Base-by-base conservation (phyloP, 371 early-diverging fungal genomes). In the Quaeritorhiza haematococci region DNA sequence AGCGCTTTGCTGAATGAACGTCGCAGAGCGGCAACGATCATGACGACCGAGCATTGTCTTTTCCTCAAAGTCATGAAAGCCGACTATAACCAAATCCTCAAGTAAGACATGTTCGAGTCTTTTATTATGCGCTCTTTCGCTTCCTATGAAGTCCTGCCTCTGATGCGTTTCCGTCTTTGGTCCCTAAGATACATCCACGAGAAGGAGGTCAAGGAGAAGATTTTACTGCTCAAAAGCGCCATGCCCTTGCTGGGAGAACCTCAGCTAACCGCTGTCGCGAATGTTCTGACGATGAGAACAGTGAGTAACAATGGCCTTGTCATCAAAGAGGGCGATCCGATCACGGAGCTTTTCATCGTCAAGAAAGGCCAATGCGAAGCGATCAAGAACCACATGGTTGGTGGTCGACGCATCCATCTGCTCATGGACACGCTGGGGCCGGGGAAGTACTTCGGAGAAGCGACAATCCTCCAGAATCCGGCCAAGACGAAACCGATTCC, bases 1-100 rank as follows among this genome's bases (percentile, higher is more conserved):
- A 33, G 73, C 1, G 71, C 72, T 1, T 62, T 75, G 10, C 50
- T 70, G n/a, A 74, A 65, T 49, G 63, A 74, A 58, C 33, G 49
- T 29, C 62, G 67, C 3, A 61, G 75, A 5, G 50, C 66, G 17
- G 75, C 75, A 0, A 73, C 71, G 3, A 69, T 73, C 28, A 32
- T 66, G 7, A 71, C 73, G n/a, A 33, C 43, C 10, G 53, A 29
- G 21, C 53, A 33, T 2, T 69, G 69, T 28, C 66, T 63, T 24
- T 33, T 74, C 13, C 48, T 69, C 7, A 28, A 24, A 10, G 63
- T 73, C 45, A 69, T 71, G 49, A 72, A 72, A 56, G 58, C 26
- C 24, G 70, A 70, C 45, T 70, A 70, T 67, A 30, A 48, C 5
- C 41, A 66, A 24, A 63, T 70, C 13, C 43, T 69, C 47, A 44